A percentile compares a stretch with the other conserved stretches of the same genome.
phyloP scores from a whole-genome alignment of 768 basidiomycete genomes.

The Suillus plorans region DNA sequence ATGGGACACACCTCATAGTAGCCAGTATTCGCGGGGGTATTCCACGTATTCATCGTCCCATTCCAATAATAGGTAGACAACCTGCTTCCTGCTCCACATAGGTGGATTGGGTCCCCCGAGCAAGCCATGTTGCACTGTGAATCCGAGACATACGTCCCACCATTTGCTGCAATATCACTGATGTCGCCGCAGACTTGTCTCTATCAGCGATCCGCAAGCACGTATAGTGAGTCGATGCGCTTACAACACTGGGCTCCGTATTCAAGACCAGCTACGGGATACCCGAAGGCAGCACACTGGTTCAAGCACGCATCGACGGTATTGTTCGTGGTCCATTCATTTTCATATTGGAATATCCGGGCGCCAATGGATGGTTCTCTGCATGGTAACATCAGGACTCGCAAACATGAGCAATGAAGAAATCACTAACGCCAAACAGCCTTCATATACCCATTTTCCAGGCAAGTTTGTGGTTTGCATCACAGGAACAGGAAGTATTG shows the following conservation, averaged over 20 bases:
- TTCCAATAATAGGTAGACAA: slow-evolving; percentile 57
- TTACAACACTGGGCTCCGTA: slow-evolving; percentile 73
- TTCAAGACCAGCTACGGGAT: slow-evolving; percentile 68
- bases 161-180: slow-evolving; percentile 44
- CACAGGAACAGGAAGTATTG: slow-evolving; percentile 57
- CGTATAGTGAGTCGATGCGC: slow-evolving; percentile 24
- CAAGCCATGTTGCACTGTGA: slow-evolving; percentile 51
- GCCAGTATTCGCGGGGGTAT: slow-evolving; percentile 63
- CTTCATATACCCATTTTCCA: slow-evolving; percentile 61
- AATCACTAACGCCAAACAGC: slow-evolving; percentile 58
- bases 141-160: slow-evolving; percentile 32
- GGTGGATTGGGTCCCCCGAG: slow-evolving; percentile 66
- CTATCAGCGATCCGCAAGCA: background rate
- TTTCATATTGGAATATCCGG: slow-evolving; percentile 60
- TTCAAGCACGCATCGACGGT: slow-evolving; percentile 62
- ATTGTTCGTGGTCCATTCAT: slow-evolving; percentile 60
- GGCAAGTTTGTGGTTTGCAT: slow-evolving; percentile 58
- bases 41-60: slow-evolving; percentile 58
- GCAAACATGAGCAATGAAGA: background rate
- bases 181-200: slow-evolving; percentile 66
- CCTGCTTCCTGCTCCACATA: slow-evolving; percentile 61
- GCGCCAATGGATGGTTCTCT: slow-evolving; percentile 48
- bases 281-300: slow-evolving; percentile 73
- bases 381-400: background rate
- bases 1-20: slow-evolving; percentile 60